phyloP scores from a whole-genome alignment of 1,284 basidiomycete genomes.

The Gomphus bonarii region DNA sequence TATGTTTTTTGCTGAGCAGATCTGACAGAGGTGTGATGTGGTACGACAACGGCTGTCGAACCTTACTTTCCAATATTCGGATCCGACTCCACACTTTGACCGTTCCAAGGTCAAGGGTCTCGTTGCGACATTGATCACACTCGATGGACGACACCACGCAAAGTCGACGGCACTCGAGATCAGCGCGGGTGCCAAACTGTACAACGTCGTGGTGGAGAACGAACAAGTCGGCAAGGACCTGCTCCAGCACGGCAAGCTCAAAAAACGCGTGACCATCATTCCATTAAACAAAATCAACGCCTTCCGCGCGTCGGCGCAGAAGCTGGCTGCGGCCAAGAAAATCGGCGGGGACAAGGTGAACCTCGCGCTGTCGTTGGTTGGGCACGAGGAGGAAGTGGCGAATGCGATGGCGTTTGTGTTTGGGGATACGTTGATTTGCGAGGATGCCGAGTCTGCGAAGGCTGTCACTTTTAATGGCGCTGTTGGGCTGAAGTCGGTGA shows the following conservation, averaged over 20 bases:
- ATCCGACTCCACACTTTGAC: slow-evolving; percentile 79
- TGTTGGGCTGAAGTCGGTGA: slow-evolving; percentile 75
- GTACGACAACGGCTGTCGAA: slow-evolving; percentile 61
- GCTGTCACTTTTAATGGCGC: slow-evolving; percentile 73
- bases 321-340: slow-evolving; percentile 65
- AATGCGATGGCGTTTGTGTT: slow-evolving; percentile 94
- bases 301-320: slow-evolving; percentile 58
- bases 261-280: slow-evolving; percentile 89
- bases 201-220: slow-evolving; percentile 91
- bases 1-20: neutral
- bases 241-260: slow-evolving; percentile 73
- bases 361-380: slow-evolving; percentile 80
- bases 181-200: slow-evolving; percentile 85
- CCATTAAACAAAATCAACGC: slow-evolving; percentile 89
- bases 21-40: slow-evolving; percentile 54
- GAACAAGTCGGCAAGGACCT: slow-evolving; percentile 83
- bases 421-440: slow-evolving; percentile 87
- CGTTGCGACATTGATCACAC: slow-evolving; percentile 78
- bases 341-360: slow-evolving; percentile 71
- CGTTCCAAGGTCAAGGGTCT: slow-evolving; percentile 83
- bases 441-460: slow-evolving; percentile 84
- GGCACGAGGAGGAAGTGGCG: slow-evolving; percentile 77
- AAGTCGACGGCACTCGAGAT: slow-evolving; percentile 91
- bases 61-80: slow-evolving; percentile 78
- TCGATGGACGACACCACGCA: slow-evolving; percentile 61